phyloP scores from a whole-genome alignment of 148 eudicot genomes.

The Arctostaphylos glauca region DNA sequence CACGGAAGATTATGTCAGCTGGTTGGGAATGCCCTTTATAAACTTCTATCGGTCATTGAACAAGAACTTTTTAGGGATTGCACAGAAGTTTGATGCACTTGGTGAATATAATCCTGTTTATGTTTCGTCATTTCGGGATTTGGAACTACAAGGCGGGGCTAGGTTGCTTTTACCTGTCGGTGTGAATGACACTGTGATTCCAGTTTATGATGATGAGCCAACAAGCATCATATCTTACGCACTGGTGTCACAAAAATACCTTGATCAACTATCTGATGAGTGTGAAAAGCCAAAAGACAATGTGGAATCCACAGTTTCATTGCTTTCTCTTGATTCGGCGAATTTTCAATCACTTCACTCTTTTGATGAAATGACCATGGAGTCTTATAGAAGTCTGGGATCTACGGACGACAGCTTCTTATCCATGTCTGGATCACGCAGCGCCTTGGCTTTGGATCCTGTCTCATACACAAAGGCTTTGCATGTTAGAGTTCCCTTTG shows the following conservation, averaged over 20 bases:
- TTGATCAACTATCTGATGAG: slow-evolving; percentile 61
- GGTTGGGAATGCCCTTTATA: slow-evolving; percentile 78
- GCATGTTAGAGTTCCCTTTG: slow-evolving; percentile 66
- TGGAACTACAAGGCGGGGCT: slow-evolving; percentile 69
- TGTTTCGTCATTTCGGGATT: slow-evolving; percentile 60
- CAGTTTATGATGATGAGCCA: slow-evolving; percentile 82
- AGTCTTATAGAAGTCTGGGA: slow-evolving; percentile 62
- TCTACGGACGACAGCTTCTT: slow-evolving; percentile 61
- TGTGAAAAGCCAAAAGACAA: slow-evolving; percentile 47
- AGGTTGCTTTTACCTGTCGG: slow-evolving; percentile 76
- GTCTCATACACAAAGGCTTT: slow-evolving; percentile 48
- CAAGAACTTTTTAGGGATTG: slow-evolving; percentile 54
- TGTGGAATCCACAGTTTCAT: slow-evolving; percentile 45
- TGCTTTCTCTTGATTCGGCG: slow-evolving; percentile 53
- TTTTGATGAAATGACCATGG: slow-evolving; percentile 55
- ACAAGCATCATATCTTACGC: slow-evolving; percentile 49
- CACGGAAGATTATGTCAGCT: slow-evolving; percentile 57
- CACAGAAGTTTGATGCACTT: slow-evolving; percentile 64
- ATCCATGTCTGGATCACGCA: slow-evolving; percentile 48
- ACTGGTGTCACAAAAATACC: slow-evolving; percentile 60
- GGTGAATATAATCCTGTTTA: slow-evolving; percentile 68
- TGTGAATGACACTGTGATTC: slow-evolving; percentile 57
- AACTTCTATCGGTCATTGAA: slow-evolving; percentile 68
- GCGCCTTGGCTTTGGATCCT: slow-evolving; percentile 56
- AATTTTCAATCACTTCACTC: slow-evolving; percentile 48